These are phyloP conservation scores for Ustilago tritici DNA, from an alignment of 1,284 basidiomycete genomes.

Conservation along the genomic window DNA sequence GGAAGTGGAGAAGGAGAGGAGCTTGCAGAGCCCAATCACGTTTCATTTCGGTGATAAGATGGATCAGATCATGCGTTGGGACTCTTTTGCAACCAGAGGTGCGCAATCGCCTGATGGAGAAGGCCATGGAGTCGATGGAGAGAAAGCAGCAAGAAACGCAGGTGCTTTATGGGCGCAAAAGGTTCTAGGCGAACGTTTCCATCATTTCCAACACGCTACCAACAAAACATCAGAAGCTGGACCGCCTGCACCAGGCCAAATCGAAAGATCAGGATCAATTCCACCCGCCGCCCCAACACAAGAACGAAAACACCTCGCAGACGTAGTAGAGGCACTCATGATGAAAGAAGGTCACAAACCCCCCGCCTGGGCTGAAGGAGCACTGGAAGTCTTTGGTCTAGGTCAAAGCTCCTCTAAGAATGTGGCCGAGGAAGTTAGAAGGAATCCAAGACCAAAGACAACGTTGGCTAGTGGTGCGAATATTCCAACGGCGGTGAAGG, in stretches of 20 bases:
- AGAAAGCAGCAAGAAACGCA: conserved; percentile 58
- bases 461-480: conserved; percentile 39
- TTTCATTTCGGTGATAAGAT: conserved; percentile 63
- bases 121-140: conserved; percentile 43
- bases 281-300: conserved; percentile 16
- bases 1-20: conserved; percentile 53
- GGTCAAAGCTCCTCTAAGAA: conserved; percentile 60
- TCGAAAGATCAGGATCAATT: conserved; percentile 15
- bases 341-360: conserved; percentile 64
- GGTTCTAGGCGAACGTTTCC: conserved; percentile 61
- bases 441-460: conserved; percentile 46
- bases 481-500: conserved; percentile 54
- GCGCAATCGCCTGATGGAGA: background rate
- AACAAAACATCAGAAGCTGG: conserved; percentile 9
- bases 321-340: conserved; percentile 62
- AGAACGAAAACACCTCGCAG: conserved; percentile 55
- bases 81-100: conserved; percentile 33
- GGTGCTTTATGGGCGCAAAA: conserved; percentile 64
- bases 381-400: conserved; percentile 62
- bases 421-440: conserved; percentile 58
- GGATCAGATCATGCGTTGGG: conserved; percentile 54
- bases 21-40: conserved; percentile 38
- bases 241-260: conserved; percentile 9
- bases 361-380: conserved; percentile 63
- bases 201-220: conserved; percentile 27